Conservation (phyloP, 371 early-diverging fungal genomes). For the Thermomucor indicae-seudaticae region DNA sequence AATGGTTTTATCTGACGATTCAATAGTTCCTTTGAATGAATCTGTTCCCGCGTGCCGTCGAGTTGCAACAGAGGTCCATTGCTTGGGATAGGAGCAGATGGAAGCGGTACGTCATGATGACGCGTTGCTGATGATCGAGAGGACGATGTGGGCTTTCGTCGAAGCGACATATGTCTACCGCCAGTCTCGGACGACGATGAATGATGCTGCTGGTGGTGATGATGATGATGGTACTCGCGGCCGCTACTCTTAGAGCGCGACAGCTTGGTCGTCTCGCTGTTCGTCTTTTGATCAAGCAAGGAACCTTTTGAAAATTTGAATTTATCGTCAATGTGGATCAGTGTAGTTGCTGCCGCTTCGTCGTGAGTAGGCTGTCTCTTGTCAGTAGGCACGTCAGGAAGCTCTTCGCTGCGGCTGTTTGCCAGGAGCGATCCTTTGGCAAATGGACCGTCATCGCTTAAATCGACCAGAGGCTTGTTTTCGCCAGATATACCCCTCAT, state of each 20-base stretch:
- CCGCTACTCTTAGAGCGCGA: slow-evolving; percentile 29
- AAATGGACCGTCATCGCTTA: slow-evolving; percentile 16
- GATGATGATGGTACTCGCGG: slow-evolving; percentile 1
- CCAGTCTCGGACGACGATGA: too few species aligned
- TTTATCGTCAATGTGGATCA: slow-evolving; percentile 40
- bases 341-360: slow-evolving; percentile 11
- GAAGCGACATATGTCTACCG: slow-evolving; percentile 28
- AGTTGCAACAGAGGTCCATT: slow-evolving; percentile 27
- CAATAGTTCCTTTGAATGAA: slow-evolving; percentile 33
- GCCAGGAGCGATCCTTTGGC: slow-evolving; percentile 32
- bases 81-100: slow-evolving; percentile 10
- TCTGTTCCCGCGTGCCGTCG: slow-evolving; percentile 32
- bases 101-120: slow-evolving; percentile 32
- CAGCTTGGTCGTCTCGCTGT: slow-evolving; percentile 1
- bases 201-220: too few species aligned
- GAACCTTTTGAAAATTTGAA: slow-evolving; percentile 40
- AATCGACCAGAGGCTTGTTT: slow-evolving; percentile 19
- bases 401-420: slow-evolving; percentile 14
- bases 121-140: slow-evolving; percentile 2
- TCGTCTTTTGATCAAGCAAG: slow-evolving; percentile 23
- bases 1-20: slow-evolving; percentile 45
- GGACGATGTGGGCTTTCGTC: slow-evolving; percentile 32
- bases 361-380: slow-evolving; percentile 1
- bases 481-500: slow-evolving; percentile 3
- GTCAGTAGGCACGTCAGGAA: too few species aligned